Percentiles rank a stretch among this genome's conserved stretches.
These are phyloP conservation scores for Penicillium expansum DNA, from an alignment of 2,329 filamentous ascomycete genomes.

Conservation along the genomic window DNA sequence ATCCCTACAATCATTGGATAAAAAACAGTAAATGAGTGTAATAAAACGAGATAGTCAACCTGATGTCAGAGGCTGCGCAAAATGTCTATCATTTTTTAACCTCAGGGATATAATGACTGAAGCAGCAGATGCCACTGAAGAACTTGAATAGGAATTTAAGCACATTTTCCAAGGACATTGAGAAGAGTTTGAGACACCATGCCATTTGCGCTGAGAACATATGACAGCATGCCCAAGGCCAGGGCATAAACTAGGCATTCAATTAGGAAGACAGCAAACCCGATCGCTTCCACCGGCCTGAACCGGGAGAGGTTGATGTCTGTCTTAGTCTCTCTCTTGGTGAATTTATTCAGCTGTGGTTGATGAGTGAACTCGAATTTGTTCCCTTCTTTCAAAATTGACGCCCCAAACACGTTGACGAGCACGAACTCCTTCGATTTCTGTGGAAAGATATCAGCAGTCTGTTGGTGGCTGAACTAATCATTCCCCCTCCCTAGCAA, in stretches of 20 bases:
- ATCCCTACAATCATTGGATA: not conserved
- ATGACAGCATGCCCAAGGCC: not conserved
- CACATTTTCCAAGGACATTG: not conserved
- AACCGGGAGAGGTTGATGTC: not conserved
- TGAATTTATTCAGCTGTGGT: not conserved
- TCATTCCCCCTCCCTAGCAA: not conserved
- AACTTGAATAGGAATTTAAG: too few relatives aligned
- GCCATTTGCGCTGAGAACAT: not conserved
- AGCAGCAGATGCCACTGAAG: too few relatives aligned
- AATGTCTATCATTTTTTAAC: not conserved
- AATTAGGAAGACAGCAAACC: not conserved
- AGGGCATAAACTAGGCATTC: not conserved
- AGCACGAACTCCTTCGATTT: not conserved
- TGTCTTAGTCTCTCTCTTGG: not conserved
- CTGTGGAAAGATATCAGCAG: not conserved
- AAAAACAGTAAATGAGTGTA: not conserved
- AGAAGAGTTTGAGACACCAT: not conserved
- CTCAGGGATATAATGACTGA: too few relatives aligned
- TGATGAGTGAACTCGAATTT: not conserved
- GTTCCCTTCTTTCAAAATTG: not conserved
- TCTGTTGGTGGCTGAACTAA: not conserved
- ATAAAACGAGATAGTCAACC: not conserved
- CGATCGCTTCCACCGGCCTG: not conserved
- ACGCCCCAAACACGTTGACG: not conserved
- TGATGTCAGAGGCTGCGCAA: not conserved